Evolutionary conservation across 139 green algal species (phyloP), one percentile per base, ranked within the genome.

Genomic region (Auxenochlorella protothecoides): DNA sequence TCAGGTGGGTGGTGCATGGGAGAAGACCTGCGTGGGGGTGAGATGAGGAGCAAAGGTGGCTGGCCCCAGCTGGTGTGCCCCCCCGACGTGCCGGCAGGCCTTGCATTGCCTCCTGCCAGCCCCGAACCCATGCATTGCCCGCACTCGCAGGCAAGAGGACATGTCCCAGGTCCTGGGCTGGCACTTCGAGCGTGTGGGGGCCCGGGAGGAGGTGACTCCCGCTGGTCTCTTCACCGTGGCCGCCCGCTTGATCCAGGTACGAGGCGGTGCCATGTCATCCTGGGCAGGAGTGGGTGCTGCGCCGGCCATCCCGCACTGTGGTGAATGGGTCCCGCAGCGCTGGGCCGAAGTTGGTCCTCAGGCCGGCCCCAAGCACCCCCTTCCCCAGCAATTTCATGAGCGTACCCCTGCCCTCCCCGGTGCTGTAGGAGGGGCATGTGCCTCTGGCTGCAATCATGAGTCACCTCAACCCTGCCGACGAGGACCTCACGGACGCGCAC

Each of bases 391-490:
- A 0, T 44, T 44, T 44, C 27, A 44, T 44, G 27, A 44, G 27
- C 27, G 27, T 44, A 44, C 27, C 27, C 27, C 27, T 86, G 16
- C 76, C 86, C 3, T 81, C 77, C 3, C 60, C 12, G 5, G 70
- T 88, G 9, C 16, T 90, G 11, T 60, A 79, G 51, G 76, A 53
- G 8, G 79, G 77, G 2, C 59, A 81, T 52, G 78, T 90, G 44
- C 62, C 62, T 5, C 73, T 96, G 65, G 74, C 89, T 65, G 83
- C 71, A 3, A 68, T 96, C 69, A 77, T 88, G 69, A 56, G 63
- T 2, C 85, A 94, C 81, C 70, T 95, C 55, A 53, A 68, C 5
- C 88, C 89, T 0, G 55, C 64, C 4, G 88, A 89, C 55, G 85
- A 84, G 3, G 73, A 74, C 11, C 68, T 86, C 53, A 57, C 55